Conservation (phyloP, 306 rosid species). For the Rubus idaeus region DNA sequence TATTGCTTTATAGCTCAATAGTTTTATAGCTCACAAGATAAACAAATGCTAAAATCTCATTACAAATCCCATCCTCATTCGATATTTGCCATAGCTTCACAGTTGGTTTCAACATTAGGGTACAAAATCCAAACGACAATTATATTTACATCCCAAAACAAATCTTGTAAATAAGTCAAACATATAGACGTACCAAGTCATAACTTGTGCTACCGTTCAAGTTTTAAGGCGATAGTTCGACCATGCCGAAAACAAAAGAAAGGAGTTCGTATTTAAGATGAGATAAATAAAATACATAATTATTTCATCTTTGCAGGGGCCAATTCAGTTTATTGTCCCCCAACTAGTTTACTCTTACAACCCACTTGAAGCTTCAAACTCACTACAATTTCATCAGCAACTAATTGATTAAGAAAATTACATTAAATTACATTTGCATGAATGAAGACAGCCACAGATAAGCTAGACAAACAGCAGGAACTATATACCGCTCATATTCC, state of each 20-base stretch:
- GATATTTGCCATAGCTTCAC: no score
- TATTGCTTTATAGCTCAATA: no score
- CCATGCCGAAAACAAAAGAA: neutral
- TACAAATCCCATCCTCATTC: no score
- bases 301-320: constrained; percentile 30
- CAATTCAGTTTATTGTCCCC: constrained; percentile 24
- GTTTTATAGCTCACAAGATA: no score
- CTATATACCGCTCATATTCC: constrained; percentile 37
- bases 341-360: constrained; percentile 22
- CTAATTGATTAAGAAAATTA: constrained; percentile 14
- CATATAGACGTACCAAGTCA: no score
- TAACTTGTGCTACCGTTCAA: no score
- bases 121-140: no score
- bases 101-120: no score
- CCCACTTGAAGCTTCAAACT: constrained; percentile 15
- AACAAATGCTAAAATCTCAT: no score
- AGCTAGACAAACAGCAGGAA: constrained; percentile 15
- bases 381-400: constrained; percentile 13
- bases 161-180: no score
- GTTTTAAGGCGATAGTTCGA: no score
- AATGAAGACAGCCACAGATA: constrained; percentile 21
- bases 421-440: constrained; percentile 24
- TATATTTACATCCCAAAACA: no score
- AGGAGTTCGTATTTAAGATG: neutral
- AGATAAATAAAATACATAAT: neutral